Percentiles rank a stretch among this genome's conserved stretches.
Conservation (phyloP, 129 eudicot species). For the Rutidosis leptorrhynchoides region DNA sequence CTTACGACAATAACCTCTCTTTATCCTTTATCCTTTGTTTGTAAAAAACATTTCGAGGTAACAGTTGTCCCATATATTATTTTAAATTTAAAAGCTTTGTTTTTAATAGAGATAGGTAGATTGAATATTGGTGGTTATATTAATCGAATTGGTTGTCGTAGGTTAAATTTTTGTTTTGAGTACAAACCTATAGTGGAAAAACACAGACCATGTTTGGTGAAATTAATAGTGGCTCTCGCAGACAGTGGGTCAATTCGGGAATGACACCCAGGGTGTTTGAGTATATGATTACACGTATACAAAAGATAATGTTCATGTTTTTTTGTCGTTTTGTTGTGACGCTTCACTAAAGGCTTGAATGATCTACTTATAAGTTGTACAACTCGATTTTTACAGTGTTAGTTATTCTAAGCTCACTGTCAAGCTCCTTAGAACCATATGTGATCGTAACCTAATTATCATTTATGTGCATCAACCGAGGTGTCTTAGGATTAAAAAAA, state of each 20-base stretch:
- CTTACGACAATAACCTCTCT: too few relatives aligned
- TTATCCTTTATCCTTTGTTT: too few relatives aligned
- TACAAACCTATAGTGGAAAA: conserved; percentile 96
- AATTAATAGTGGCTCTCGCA: conserved; percentile 85
- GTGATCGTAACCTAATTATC: conserved; percentile 2
- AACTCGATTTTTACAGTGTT: neutral
- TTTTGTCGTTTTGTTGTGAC: neutral
- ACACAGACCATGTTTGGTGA: conserved; percentile 99
- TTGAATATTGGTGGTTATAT: neutral
- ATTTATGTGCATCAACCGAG: conserved; percentile 5
- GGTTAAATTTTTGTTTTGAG: neutral
- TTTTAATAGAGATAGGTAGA: neutral
- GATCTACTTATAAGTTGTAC: neutral
- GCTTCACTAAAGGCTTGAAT: too few relatives aligned
- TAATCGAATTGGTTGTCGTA: neutral
- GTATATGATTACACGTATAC: conserved; percentile 86
- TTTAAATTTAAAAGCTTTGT: too few relatives aligned
- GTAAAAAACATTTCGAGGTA: too few relatives aligned
- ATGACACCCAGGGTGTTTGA: conserved; percentile 99
- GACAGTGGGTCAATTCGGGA: conserved; percentile 96
- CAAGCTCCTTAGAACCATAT: conserved; percentile 2
- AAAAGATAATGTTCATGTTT: conserved; percentile 52
- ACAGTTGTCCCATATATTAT: too few relatives aligned
- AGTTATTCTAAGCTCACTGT: neutral
- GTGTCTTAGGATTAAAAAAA: conserved; percentile 65